Base-by-base conservation (phyloP, 164 flowering plant genomes). In the Annona cherimola region DNA sequence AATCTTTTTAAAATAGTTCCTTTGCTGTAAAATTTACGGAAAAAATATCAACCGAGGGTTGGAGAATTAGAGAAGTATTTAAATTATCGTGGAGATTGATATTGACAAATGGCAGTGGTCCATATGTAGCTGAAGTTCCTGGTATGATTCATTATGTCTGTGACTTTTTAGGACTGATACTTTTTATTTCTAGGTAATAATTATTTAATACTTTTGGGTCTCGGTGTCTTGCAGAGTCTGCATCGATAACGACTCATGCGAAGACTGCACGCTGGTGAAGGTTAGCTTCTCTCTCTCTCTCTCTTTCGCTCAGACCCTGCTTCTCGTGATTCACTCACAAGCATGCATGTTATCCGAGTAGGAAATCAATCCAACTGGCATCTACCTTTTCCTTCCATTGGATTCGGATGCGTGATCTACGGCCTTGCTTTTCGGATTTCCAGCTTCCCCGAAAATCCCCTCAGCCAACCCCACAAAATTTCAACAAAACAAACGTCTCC, bases 191-290 rank as follows among this genome's bases (percentile, higher is more conserved):
- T 62, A 11, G 12, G 4, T 39, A 62, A 16, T 42, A 6, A 42
- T 2, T 4, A 16, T 39, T 59, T 43, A 26, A 39, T 41, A n/a
- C n/a, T 69, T 5, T 46, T 11, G 1, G 42, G 12, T 1, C 70
- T 40, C 35, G 54, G 69, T 67, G 43, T 7, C 16, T 69, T 84
- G 79, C 90, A 94, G 99, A 75, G 90, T 91, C 79, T 83, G 86
- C 65, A 76, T 94, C 26, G 99, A 94, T 71, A 94, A 94, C 62
- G 91, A 92, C 60, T 45, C 93, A 42, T 81, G 80, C 76, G 77
- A 75, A 69, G 87, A 88, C 73, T 88, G 92, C 83, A 94, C 95
- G 4, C 89, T 92, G 74, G 90, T 92, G 65, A 94, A 92, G 99
- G 99, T 94, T 2, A 61, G 45, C 14, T 69, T 46, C 19, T 42